These are phyloP conservation scores for Trypanosoma platydactyli DNA, from an alignment of 208 protist genomes.

Conservation along the genomic window DNA sequence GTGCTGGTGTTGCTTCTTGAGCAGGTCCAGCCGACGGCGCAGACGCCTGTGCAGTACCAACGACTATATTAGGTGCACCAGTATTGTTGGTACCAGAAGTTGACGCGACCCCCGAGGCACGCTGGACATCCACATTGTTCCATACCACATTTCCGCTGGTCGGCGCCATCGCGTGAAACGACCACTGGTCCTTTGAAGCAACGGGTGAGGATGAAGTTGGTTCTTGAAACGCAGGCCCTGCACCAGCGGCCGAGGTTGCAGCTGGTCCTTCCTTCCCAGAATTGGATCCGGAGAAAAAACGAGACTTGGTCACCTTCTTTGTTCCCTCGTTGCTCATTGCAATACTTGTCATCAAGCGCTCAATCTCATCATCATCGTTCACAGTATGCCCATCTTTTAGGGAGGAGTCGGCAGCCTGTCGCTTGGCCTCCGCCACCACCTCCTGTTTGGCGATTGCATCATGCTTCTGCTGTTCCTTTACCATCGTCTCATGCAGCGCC, in stretches of 20 bases:
- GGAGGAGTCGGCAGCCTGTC: background rate
- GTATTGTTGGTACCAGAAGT: slow-evolving; percentile 1
- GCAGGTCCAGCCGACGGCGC: slow-evolving; percentile 1
- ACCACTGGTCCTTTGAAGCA: slow-evolving; percentile 18
- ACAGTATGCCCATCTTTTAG: slow-evolving; percentile 12
- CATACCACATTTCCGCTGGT: slow-evolving; percentile 23
- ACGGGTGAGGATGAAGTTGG: background rate
- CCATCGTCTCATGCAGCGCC: slow-evolving; percentile 66
- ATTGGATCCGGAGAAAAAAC: slow-evolving; percentile 28
- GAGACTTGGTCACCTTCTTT: slow-evolving; percentile 36
- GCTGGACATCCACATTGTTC: slow-evolving; percentile 21
- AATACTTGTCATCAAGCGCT: slow-evolving; percentile 33
- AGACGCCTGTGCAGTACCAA: background rate
- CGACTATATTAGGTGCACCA: slow-evolving; percentile 3
- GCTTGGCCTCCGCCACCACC: slow-evolving; percentile 29
- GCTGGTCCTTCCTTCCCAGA: slow-evolving; percentile 23
- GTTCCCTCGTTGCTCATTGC: slow-evolving; percentile 35
- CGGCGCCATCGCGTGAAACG: slow-evolving; percentile 5
- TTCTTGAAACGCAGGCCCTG: background rate
- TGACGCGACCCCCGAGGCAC: slow-evolving; percentile 3
- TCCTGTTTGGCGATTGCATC: slow-evolving; percentile 11
- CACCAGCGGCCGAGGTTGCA: slow-evolving; percentile 5
- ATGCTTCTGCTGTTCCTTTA: slow-evolving; percentile 39
- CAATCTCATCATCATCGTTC: slow-evolving; percentile 28
- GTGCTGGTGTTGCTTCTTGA: background rate